phyloP scores from a whole-genome alignment of 768 basidiomycete species.

The Tylopilus sp. region DNA sequence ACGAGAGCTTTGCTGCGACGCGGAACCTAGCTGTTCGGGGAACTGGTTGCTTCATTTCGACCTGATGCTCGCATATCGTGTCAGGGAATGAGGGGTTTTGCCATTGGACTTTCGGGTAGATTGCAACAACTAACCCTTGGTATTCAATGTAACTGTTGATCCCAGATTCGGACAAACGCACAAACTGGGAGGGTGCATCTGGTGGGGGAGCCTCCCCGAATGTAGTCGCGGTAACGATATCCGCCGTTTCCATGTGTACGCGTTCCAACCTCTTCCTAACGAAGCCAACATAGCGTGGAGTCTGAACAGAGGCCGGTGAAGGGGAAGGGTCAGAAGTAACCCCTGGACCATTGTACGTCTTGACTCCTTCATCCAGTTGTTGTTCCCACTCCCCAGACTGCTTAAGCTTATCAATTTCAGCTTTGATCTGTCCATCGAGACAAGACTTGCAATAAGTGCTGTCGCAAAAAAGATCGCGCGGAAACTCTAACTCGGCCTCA shows the following conservation, averaged over 20 bases:
- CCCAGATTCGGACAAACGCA: background rate
- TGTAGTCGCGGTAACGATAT: background rate
- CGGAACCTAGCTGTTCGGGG: conserved; percentile 34
- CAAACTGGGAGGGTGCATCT: background rate
- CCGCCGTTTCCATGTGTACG: background rate
- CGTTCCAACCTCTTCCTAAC: background rate
- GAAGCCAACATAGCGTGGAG: conserved; percentile 7
- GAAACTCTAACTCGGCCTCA: conserved; percentile 48
- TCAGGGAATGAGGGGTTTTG: conserved; percentile 11
- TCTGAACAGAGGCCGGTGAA: background rate
- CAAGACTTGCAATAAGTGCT: conserved; percentile 40
- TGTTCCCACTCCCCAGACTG: conserved; percentile 14
- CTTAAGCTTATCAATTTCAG: conserved; percentile 12
- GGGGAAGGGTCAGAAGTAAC: background rate
- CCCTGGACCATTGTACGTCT: background rate
- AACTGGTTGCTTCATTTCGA: background rate
- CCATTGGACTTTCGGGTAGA: conserved; percentile 20
- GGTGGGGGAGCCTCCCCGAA: background rate
- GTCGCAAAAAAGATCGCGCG: conserved; percentile 37
- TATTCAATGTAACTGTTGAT: background rate
- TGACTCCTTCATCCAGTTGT: background rate
- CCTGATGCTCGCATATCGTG: conserved; percentile 13
- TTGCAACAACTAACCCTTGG: background rate
- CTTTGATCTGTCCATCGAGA: conserved; percentile 30
- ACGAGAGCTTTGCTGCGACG: conserved; percentile 44